A percentile compares a stretch with the other conserved stretches of the same genome.
Conservation (phyloP, 2,329 filamentous ascomycete genomes). For the Tolypocladium tundrense region DNA sequence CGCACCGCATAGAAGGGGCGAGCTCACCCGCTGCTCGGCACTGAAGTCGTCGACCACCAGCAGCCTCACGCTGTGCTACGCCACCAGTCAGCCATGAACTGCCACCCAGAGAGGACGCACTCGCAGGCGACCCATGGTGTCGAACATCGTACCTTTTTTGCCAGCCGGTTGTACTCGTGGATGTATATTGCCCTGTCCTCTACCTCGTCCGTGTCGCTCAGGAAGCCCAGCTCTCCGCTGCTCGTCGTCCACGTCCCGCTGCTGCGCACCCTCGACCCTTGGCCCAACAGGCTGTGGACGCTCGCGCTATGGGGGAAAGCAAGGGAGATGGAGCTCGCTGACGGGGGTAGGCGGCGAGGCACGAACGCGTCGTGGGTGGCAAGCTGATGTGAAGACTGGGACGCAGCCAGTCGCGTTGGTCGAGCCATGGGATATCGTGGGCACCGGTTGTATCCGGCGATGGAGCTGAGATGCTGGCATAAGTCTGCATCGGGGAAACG, state of each 20-base stretch:
- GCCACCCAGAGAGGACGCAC: not conserved
- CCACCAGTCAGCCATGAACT: not conserved
- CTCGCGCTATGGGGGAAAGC: conserved; percentile 14
- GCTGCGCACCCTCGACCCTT: conserved; percentile 20
- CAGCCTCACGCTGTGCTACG: conserved; percentile 41
- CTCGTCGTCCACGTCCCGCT: conserved; percentile 50
- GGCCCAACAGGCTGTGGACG: conserved; percentile 12
- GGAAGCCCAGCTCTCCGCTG: conserved; percentile 35
- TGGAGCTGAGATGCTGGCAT: conserved; percentile 1
- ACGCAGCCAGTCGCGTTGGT: conserved; percentile 17
- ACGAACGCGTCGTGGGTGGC: conserved; percentile 6
- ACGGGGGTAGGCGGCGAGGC: conserved; percentile 9
- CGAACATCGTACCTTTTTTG: conserved; percentile 36
- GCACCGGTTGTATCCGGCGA: not conserved
- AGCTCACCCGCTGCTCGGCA: conserved; percentile 21
- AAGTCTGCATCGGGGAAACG: not conserved
- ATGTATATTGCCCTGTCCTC: conserved; percentile 39
- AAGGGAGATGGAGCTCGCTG: conserved; percentile 16
- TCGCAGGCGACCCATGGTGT: not conserved
- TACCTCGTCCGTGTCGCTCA: conserved; percentile 38
- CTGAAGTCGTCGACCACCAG: conserved; percentile 26
- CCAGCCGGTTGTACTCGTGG: conserved; percentile 50
- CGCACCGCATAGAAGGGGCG: not conserved
- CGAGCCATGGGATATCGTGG: conserved; percentile 6
- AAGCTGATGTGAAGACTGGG: conserved; percentile 9